phyloP scores from a whole-genome alignment of 2,329 filamentous ascomycete genomes.

The Botrytis fabae region DNA sequence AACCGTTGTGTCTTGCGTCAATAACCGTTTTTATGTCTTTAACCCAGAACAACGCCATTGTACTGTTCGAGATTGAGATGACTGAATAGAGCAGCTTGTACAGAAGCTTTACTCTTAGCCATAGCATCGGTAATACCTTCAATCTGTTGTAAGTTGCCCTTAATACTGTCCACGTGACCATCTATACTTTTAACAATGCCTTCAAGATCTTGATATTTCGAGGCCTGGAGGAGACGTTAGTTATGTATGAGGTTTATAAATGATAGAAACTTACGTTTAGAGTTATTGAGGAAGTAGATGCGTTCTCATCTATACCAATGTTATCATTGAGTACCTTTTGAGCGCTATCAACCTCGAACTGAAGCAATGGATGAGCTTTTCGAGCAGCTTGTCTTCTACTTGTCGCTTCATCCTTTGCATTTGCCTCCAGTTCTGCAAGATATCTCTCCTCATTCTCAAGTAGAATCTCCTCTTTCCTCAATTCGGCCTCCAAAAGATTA shows the following conservation, averaged over 20 bases:
- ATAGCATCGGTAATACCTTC: conserved; percentile 38
- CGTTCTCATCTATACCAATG: conserved; percentile 26
- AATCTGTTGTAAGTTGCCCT: conserved; percentile 40
- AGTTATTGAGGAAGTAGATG: conserved; percentile 16
- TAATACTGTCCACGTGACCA: conserved; percentile 40
- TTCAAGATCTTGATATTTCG: conserved; percentile 36
- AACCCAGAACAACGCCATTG: conserved; percentile 39
- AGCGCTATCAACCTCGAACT: conserved; percentile 24
- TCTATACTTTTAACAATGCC: conserved; percentile 34
- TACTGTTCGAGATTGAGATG: conserved; percentile 37
- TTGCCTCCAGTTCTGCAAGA: conserved; percentile 54
- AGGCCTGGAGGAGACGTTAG: conserved; percentile 32
- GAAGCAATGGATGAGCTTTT: conserved; percentile 40
- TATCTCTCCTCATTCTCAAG: conserved; percentile 57
- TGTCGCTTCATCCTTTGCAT: conserved; percentile 55
- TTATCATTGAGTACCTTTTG: conserved; percentile 28
- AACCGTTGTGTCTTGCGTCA: background rate
- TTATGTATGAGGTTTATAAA: background rate
- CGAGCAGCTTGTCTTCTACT: conserved; percentile 49
- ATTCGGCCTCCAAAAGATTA: conserved; percentile 59
- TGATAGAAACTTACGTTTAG: conserved; percentile 30
- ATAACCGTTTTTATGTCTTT: background rate
- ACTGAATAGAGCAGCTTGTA: conserved; percentile 38
- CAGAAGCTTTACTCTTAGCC: conserved; percentile 36
- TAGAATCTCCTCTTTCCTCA: conserved; percentile 55